Evolutionary conservation across 495 filamentous ascomycete species (phyloP), one percentile per base, ranked within the genome.

Genomic region (Achaetomiella virescens): DNA sequence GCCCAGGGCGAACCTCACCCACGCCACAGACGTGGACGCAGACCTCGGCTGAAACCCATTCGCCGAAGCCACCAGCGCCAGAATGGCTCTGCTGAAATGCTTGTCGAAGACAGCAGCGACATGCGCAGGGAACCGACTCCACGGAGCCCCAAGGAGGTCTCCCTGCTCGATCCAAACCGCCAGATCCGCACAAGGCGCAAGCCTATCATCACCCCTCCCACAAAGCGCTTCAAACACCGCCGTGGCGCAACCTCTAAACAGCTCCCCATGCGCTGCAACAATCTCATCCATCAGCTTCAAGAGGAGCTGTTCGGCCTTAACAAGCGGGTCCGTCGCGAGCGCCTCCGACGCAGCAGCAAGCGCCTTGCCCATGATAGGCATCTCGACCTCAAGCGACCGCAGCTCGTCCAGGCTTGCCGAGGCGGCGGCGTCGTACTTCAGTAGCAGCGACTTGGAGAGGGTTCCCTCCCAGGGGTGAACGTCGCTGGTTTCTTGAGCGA

Each of bases 1-100:
- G 0, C 78, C 85, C 2, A 85, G 55, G 4, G 83, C 80, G 54
- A 89, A 86, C 27, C 80, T 69, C 6, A 82, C 67, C 87, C 87
- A 90, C 6, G 87, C 84, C 1, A 77, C 60, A 5, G 76, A 75
- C 2, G 70, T 67, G 21, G 68, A 70, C n/a, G 61, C 63, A 11
- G 63, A 57, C 8, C 64, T 64, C 7, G 59, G 61, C 7, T 61
- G 48, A 20, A 61, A 50, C 2, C 61, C 61, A 38, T 62, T 63
- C 15, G 52, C 61, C 17, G 70, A 62, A 10, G 66, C 66, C 1
- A 68, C 59, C 20, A 73, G 58, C 14, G 66, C 70, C 17, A 71
- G 44, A 44, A 77, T 33, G 15, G 74, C 70, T 44, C 69, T 70
- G 27, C 58, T 22, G 29, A 84, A 70, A 55, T 80, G 74, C 11